A percentile compares a stretch with the other conserved stretches of the same genome.
phyloP scores from a whole-genome alignment of 805 yeast genomes.

The Metschnikowia drakensbergensis region DNA sequence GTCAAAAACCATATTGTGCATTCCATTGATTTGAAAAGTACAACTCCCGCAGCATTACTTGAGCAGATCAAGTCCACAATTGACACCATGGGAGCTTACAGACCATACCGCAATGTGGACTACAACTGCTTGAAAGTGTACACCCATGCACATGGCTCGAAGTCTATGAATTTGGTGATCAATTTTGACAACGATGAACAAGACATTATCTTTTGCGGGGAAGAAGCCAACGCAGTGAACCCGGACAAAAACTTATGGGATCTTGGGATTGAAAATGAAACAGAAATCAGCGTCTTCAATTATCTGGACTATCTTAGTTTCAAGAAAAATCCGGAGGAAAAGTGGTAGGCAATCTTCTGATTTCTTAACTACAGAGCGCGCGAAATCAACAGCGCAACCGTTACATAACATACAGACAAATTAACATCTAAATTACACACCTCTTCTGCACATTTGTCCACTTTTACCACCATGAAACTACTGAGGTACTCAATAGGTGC shows the following conservation, averaged over 20 bases:
- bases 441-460: neutral
- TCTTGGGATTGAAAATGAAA: slow-evolving; percentile 68
- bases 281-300: slow-evolving; percentile 85
- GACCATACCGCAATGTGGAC: slow-evolving; percentile 77
- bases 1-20: slow-evolving; percentile 71
- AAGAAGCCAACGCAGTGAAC: slow-evolving; percentile 9
- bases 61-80: slow-evolving; percentile 46
- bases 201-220: slow-evolving; percentile 49
- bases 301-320: slow-evolving; percentile 59
- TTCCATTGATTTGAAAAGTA: slow-evolving; percentile 63
- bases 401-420: neutral
- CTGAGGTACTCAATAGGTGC: neutral
- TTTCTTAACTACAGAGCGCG: neutral
- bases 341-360: slow-evolving; percentile 52
- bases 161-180: slow-evolving; percentile 87
- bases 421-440: neutral
- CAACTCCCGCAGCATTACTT: slow-evolving; percentile 63
- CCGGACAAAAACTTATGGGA: slow-evolving; percentile 29
- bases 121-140: slow-evolving; percentile 81
- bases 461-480: slow-evolving; percentile 1
- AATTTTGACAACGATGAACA: slow-evolving; percentile 78
- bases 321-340: slow-evolving; percentile 82
- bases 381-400: slow-evolving; percentile 1
- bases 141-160: slow-evolving; percentile 92
- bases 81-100: slow-evolving; percentile 57